phyloP scores from a whole-genome alignment of 2,329 filamentous ascomycete species.

The Raffaelea arxii region DNA sequence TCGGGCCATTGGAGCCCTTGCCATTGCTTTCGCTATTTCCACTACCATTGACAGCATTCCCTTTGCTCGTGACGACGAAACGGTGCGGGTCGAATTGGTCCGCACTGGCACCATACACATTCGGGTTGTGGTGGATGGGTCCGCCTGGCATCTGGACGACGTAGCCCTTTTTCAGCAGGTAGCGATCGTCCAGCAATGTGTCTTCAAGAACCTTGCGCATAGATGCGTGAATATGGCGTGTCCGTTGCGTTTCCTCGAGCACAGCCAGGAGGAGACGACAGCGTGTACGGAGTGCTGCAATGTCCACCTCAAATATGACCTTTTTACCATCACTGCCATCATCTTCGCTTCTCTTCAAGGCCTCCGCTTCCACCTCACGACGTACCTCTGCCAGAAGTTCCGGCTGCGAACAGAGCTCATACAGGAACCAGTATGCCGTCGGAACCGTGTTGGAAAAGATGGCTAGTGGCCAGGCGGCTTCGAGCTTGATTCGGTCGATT shows the following conservation, averaged over 20 bases:
- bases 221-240: not conserved
- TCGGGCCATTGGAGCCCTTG: not conserved
- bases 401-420: not conserved
- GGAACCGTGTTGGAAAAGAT: not conserved
- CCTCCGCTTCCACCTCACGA: not conserved
- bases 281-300: not conserved
- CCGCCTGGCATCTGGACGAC: not conserved
- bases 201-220: not conserved
- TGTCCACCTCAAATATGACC: not conserved
- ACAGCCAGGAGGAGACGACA: not conserved
- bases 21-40: no score
- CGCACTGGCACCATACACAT: not conserved
- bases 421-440: not conserved
- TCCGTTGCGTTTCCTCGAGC: not conserved
- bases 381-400: not conserved
- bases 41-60: no score
- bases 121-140: not conserved
- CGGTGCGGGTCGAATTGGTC: not conserved
- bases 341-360: not conserved
- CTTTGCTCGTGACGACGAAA: not conserved
- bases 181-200: not conserved
- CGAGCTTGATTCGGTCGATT: not conserved
- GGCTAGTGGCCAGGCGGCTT: not conserved
- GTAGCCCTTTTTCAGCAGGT: not conserved
- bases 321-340: not conserved